Conservation (phyloP, 2,329 filamentous ascomycete genomes). For the Dactylellina haptotyla region DNA sequence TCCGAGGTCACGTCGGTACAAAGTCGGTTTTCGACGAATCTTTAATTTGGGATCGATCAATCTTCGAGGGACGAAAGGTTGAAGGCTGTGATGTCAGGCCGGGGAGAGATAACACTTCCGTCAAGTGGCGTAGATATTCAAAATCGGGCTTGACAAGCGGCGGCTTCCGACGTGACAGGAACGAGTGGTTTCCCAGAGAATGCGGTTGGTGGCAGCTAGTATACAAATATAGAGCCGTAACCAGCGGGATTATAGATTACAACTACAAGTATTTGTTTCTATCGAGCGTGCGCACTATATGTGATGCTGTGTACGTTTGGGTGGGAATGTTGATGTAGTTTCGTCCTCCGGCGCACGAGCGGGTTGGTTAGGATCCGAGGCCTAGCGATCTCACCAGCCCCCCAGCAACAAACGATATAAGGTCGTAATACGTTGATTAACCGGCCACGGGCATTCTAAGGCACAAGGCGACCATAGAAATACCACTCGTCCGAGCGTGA, state of each 20-base stretch:
- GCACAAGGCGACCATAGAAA: neutral
- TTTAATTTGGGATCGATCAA: too few species aligned
- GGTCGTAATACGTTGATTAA: neutral
- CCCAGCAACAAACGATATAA: neutral
- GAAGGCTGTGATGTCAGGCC: neutral
- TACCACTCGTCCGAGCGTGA: neutral
- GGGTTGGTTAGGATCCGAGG: slow-evolving; percentile 10
- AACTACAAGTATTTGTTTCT: neutral
- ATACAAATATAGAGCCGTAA: neutral
- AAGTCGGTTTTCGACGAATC: neutral
- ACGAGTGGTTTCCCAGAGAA: neutral
- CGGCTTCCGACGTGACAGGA: neutral
- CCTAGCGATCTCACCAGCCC: neutral
- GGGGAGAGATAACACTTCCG: neutral
- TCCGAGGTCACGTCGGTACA: neutral
- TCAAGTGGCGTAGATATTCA: neutral
- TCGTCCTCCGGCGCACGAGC: neutral
- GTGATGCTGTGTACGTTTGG: neutral
- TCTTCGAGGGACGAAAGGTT: too few species aligned
- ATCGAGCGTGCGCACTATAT: too few species aligned
- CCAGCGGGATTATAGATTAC: neutral
- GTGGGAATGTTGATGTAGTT: neutral
- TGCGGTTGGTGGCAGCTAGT: neutral
- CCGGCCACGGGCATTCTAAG: neutral
- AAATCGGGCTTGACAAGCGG: neutral